These are phyloP conservation scores for Pseudogymnoascus sp. DNA, from an alignment of 2,329 filamentous ascomycete genomes.

Conservation along the genomic window DNA sequence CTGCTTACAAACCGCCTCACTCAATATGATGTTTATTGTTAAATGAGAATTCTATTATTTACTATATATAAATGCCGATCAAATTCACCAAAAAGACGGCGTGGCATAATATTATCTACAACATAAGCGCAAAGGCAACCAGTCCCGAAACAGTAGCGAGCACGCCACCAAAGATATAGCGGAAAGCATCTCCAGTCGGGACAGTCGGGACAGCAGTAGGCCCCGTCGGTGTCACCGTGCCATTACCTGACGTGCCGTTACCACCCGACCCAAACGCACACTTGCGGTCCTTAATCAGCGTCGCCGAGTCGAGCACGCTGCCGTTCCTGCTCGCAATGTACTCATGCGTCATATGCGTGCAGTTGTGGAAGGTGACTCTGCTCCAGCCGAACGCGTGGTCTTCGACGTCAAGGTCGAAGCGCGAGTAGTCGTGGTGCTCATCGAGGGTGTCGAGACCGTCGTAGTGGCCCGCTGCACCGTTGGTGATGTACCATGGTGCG, in stretches of 20 bases:
- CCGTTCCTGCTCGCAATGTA: constrained; percentile 29
- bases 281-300: constrained; percentile 21
- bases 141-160: neutral
- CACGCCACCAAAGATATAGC: neutral
- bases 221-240: neutral
- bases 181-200: neutral
- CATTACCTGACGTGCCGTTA: neutral
- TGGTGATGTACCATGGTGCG: constrained; percentile 25
- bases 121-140: neutral
- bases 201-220: neutral
- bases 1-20: neutral
- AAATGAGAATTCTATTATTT: neutral
- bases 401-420: constrained; percentile 25
- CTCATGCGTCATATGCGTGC: constrained; percentile 33
- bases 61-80: neutral
- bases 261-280: neutral
- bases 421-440: constrained; percentile 2
- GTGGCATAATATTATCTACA: neutral
- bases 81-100: neutral
- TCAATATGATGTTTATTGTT: neutral
- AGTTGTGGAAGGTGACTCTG: constrained; percentile 34
- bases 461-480: constrained; percentile 26
- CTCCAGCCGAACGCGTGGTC: constrained; percentile 33
- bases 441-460: constrained; percentile 24
- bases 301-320: constrained; percentile 27